Conservation (phyloP, 192 early-diverging fungal species). For the Chytriomyces sp. region DNA sequence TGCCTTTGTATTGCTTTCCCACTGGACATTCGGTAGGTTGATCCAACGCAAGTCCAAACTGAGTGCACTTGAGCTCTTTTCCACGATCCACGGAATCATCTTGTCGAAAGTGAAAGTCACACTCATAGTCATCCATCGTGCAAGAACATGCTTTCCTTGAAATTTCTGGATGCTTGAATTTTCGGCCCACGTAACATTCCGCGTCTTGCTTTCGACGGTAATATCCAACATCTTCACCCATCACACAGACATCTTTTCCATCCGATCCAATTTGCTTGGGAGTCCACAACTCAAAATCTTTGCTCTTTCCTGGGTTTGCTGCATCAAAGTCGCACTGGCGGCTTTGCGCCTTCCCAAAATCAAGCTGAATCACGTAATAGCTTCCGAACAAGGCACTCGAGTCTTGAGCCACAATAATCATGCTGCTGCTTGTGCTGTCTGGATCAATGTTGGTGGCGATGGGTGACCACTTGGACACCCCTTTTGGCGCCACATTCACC, state of each 20-base stretch:
- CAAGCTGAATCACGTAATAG: constrained; percentile 66
- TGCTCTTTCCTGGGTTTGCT: constrained; percentile 49
- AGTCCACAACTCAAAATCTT: constrained; percentile 79
- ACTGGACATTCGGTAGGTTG: constrained; percentile 67
- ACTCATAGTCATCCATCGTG: constrained; percentile 87
- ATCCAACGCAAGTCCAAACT: constrained; percentile 60
- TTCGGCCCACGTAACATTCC: constrained; percentile 73
- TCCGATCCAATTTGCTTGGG: constrained; percentile 42
- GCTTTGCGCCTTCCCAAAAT: constrained; percentile 65
- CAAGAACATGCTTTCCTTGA: constrained; percentile 70
- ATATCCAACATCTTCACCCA: constrained; percentile 78
- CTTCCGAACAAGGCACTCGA: constrained; percentile 21
- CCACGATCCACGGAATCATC: constrained; percentile 45
- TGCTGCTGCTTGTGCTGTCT: constrained; percentile 74
- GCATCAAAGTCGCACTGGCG: constrained; percentile 72
- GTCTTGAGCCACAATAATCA: constrained; percentile 62
- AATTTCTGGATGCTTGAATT: constrained; percentile 65
- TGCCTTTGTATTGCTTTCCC: constrained; percentile 72
- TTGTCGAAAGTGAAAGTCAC: constrained; percentile 83
- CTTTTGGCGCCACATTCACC: constrained; percentile 46
- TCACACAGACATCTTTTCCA: constrained; percentile 67
- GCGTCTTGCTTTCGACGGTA: constrained; percentile 78
- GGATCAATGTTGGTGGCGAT: constrained; percentile 78
- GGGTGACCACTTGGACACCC: constrained; percentile 45
- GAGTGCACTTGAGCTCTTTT: constrained; percentile 57